These are phyloP conservation scores for Paracoccidioides brasiliensis DNA, from an alignment of 2,329 filamentous ascomycete species.

Conservation along the genomic window DNA sequence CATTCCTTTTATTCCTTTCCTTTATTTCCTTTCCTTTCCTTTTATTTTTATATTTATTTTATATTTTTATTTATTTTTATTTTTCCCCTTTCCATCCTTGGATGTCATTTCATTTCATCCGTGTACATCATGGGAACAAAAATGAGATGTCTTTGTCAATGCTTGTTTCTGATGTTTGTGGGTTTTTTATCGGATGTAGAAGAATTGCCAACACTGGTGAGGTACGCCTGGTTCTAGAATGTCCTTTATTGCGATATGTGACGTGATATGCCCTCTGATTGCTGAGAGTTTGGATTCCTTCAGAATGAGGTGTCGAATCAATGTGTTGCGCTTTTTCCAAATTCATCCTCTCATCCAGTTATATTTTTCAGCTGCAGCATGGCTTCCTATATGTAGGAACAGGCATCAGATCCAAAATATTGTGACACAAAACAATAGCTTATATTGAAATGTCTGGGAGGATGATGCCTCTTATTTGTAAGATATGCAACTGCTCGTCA, in stretches of 20 bases:
- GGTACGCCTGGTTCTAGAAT: not conserved
- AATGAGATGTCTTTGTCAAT: not conserved
- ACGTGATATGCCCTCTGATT: too few species aligned
- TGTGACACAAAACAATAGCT: not conserved
- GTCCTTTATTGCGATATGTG: not conserved
- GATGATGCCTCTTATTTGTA: not conserved
- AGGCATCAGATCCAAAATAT: not conserved
- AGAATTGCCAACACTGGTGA: not conserved
- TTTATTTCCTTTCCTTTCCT: not conserved
- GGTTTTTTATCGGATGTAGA: not conserved
- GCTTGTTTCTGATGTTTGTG: not conserved
- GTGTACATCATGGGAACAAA: not conserved
- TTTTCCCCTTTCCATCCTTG: not conserved
- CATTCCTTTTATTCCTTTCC: slow-evolving; percentile 1
- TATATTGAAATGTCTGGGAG: not conserved
- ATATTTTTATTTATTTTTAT: not conserved
- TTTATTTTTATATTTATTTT: not conserved
- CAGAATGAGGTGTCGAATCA: not conserved
- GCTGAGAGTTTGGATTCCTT: not conserved
- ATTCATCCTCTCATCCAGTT: not conserved
- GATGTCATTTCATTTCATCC: not conserved
- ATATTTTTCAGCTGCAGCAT: not conserved
- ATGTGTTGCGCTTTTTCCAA: not conserved
- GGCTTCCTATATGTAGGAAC: not conserved
- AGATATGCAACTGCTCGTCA: not conserved